Evolutionary conservation across 306 rosid species (phyloP).

Genomic region (Prunus mira): DNA sequence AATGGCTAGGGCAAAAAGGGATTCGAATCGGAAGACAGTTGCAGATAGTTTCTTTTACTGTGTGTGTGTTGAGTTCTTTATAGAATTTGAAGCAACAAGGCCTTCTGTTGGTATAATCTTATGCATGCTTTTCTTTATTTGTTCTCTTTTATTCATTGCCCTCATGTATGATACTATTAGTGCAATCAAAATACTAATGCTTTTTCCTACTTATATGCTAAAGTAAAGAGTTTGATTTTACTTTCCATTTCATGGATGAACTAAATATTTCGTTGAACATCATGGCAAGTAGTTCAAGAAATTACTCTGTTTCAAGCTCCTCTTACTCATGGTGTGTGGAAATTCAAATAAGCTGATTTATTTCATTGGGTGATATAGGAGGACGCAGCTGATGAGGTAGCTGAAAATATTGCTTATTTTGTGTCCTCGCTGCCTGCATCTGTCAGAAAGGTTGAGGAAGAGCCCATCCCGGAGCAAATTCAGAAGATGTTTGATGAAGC

Average conservation of each 20-base stretch:
- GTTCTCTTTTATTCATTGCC: background rate
- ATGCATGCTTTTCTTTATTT: background rate
- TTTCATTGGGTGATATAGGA: conserved; percentile 50
- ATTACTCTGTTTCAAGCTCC: background rate
- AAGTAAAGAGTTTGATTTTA: background rate
- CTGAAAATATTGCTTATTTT: conserved; percentile 61
- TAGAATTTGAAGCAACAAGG: background rate
- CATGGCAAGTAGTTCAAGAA: background rate
- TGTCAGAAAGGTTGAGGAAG: conserved; percentile 55
- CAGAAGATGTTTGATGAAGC: conserved; percentile 64
- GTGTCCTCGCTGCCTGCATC: conserved; percentile 73
- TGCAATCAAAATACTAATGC: background rate
- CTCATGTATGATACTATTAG: background rate
- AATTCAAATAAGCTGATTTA: background rate
- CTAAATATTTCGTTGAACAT: background rate
- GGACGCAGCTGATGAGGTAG: conserved; percentile 59
- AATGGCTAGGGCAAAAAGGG: background rate
- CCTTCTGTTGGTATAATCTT: background rate
- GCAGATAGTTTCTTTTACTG: background rate
- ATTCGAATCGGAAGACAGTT: background rate
- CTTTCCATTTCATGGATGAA: background rate
- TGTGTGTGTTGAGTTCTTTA: background rate
- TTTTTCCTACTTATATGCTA: background rate
- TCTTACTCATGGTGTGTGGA: background rate
- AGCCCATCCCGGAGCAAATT: conserved; percentile 63